Conservation (phyloP, 2,329 filamentous ascomycete species). For the Tolypocladium tropicale region DNA sequence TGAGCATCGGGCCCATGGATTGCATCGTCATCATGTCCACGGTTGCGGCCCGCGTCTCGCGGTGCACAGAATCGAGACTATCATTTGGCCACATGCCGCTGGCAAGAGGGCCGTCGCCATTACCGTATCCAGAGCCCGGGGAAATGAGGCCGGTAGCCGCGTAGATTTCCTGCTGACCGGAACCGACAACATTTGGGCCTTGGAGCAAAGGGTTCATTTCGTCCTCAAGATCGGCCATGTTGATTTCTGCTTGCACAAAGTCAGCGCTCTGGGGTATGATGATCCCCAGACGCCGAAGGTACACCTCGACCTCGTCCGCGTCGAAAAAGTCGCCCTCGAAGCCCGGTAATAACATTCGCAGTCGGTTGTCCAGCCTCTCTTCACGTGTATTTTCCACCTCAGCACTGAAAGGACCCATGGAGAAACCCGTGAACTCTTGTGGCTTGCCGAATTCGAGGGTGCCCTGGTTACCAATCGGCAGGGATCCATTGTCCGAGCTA, state of each 20-base stretch:
- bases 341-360: slow-evolving; percentile 46
- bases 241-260: slow-evolving; percentile 48
- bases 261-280: slow-evolving; percentile 50
- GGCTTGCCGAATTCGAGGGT: slow-evolving; percentile 14
- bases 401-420: slow-evolving; percentile 38
- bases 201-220: not conserved
- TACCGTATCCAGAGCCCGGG: slow-evolving; percentile 1
- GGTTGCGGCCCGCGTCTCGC: not conserved
- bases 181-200: not conserved
- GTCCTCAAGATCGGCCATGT: slow-evolving; percentile 26
- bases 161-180: not conserved
- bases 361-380: slow-evolving; percentile 30
- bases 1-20: not conserved
- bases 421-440: slow-evolving; percentile 14
- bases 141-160: not conserved
- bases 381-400: slow-evolving; percentile 29
- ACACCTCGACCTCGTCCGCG: slow-evolving; percentile 64
- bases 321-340: slow-evolving; percentile 72
- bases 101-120: not conserved
- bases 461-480: slow-evolving; percentile 27
- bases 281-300: slow-evolving; percentile 55
- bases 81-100: not conserved
- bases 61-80: not conserved
- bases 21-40: not conserved
- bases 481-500: not conserved